phyloP scores from a whole-genome alignment of 345 rosid genomes.

The Eucalyptus leucophloia region DNA sequence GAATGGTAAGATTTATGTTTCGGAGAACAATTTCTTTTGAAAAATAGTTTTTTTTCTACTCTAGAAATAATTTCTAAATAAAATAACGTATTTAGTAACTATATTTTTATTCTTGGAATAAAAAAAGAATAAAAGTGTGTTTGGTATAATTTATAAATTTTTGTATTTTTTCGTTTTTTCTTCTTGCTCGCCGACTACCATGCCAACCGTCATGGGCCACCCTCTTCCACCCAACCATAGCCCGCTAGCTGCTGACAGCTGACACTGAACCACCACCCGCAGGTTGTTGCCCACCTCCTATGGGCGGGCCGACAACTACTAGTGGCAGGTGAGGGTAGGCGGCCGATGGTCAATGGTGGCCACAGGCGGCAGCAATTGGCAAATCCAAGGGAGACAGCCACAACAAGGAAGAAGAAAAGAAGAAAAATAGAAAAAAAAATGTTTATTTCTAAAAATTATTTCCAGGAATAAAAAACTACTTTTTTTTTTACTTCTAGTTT shows the following conservation, averaged over 20 bases:
- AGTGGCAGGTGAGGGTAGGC: accelerated
- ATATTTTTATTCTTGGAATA: accelerated
- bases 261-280: accelerated
- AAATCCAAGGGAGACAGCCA: accelerated
- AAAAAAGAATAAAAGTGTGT: accelerated
- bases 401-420: too few species aligned
- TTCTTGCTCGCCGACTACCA: accelerated
- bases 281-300: accelerated
- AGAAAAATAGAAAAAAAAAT: too few species aligned
- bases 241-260: accelerated
- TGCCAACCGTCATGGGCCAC: too few species aligned
- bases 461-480: accelerated
- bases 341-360: too few species aligned
- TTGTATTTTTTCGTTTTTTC: too few species aligned
- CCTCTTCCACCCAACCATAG: accelerated
- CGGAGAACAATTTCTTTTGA: accelerated
- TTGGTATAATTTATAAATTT: too few species aligned
- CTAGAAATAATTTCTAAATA: accelerated
- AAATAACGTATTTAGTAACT: accelerated
- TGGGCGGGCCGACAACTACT: accelerated
- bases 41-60: too few species aligned
- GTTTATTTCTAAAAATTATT: too few species aligned
- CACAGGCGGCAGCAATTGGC: accelerated
- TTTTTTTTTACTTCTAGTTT: too few species aligned
- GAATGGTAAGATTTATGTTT: accelerated